A percentile compares a stretch with the other conserved stretches of the same genome.
phyloP scores from a whole-genome alignment of 2,329 filamentous ascomycete species.

The Aspergillus japonicus region DNA sequence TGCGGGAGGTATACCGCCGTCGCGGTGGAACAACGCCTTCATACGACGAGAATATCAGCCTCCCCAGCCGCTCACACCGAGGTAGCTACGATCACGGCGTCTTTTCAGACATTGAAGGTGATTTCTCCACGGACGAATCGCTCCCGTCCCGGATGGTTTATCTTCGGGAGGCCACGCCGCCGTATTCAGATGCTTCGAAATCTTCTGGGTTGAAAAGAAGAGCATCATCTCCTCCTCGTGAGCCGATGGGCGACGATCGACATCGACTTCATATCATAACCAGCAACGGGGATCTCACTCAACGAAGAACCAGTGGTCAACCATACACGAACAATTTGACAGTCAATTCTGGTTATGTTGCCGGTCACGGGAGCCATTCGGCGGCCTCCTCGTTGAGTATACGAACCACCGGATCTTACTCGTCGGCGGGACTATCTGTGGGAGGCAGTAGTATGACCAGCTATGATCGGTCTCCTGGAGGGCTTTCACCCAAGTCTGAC shows the following conservation, averaged over 20 bases:
- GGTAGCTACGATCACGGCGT: conserved; percentile 63
- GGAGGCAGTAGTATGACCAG: conserved; percentile 64
- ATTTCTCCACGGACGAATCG: conserved; percentile 41
- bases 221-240: conserved; percentile 63
- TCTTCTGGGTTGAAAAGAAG: conserved; percentile 60
- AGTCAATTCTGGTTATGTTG: conserved; percentile 54
- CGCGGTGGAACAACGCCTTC: conserved; percentile 51
- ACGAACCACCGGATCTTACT: conserved; percentile 59
- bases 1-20: conserved; percentile 40
- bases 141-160: conserved; percentile 36
- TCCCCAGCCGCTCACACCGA: conserved; percentile 54
- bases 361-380: conserved; percentile 61
- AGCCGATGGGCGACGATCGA: conserved; percentile 43
- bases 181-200: conserved; percentile 41
- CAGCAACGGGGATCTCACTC: conserved; percentile 53
- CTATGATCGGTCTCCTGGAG: conserved; percentile 61
- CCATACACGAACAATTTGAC: conserved; percentile 57
- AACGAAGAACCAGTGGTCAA: conserved; percentile 54
- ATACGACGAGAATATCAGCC: conserved; percentile 51
- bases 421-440: conserved; percentile 61
- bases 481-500: conserved; percentile 59
- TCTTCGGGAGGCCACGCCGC: conserved; percentile 40
- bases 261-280: conserved; percentile 34
- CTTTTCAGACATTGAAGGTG: conserved; percentile 51
- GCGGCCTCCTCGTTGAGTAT: conserved; percentile 63